Conservation (phyloP, 2,329 filamentous ascomycete species). For the Fusarium zealandicum region DNA sequence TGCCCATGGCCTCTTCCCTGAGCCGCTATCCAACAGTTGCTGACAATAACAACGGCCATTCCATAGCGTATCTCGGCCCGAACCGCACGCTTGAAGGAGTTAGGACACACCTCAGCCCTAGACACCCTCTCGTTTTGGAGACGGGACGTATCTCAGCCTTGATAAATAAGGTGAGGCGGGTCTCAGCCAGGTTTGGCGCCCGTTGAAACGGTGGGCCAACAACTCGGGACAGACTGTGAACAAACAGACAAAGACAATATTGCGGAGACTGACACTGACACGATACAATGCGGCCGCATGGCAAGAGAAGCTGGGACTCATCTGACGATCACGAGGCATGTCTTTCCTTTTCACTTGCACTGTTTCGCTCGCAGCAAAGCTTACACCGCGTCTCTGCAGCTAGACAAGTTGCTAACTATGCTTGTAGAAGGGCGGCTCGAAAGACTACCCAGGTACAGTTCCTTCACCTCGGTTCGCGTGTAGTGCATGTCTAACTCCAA, state of each 20-base stretch:
- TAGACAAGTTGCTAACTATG: not conserved
- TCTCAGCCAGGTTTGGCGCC: not conserved
- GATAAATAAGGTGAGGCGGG: slow-evolving; percentile 9
- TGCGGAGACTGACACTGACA: too few species aligned
- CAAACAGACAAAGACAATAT: too few species aligned
- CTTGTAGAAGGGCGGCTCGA: slow-evolving; percentile 1
- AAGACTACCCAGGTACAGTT: slow-evolving; percentile 14
- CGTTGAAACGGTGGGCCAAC: too few species aligned
- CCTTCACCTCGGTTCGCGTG: not conserved
- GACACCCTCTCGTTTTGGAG: not conserved
- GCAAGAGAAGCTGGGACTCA: slow-evolving; percentile 19
- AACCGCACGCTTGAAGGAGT: slow-evolving; percentile 5
- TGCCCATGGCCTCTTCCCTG: slow-evolving; percentile 7
- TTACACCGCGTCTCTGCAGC: not conserved
- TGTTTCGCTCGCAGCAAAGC: not conserved
- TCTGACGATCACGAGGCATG: slow-evolving; percentile 11
- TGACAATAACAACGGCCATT: not conserved
- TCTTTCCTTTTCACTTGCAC: not conserved
- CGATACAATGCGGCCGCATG: slow-evolving; percentile 9
- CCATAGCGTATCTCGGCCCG: slow-evolving; percentile 4
- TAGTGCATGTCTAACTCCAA: not conserved
- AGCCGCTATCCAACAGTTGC: not conserved
- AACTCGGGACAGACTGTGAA: too few species aligned
- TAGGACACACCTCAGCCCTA: slow-evolving; percentile 2
- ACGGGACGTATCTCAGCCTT: slow-evolving; percentile 6